Evolutionary conservation across 371 early-diverging fungal genomes (phyloP).

Genomic region (Rhizopus sp.): DNA sequence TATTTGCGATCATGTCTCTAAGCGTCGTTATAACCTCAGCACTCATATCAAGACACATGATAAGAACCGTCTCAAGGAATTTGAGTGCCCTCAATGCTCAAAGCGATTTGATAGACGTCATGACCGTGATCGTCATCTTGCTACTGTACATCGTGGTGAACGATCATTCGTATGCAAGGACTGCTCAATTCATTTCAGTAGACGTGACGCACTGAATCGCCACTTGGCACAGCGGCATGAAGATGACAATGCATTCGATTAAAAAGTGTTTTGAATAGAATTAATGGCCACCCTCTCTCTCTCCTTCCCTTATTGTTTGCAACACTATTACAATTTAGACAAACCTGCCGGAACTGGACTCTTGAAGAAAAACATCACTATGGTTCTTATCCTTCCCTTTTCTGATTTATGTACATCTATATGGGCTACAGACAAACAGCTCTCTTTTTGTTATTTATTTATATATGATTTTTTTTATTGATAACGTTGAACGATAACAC

Average conservation of each 20-base stretch:
- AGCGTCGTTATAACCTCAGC: conserved; percentile 68
- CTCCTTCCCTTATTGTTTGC: not conserved
- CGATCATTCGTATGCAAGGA: conserved; percentile 51
- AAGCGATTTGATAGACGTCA: conserved; percentile 62
- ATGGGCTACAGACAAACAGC: too few relatives aligned
- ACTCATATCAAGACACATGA: conserved; percentile 73
- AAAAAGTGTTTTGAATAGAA: not conserved
- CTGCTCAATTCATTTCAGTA: conserved; percentile 57
- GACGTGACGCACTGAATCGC: conserved; percentile 63
- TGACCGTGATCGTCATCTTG: conserved; percentile 71
- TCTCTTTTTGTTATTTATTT: too few relatives aligned
- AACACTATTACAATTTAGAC: too few relatives aligned
- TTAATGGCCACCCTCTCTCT: not conserved
- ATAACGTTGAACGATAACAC: conserved; percentile 82
- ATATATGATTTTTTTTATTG: conserved; percentile 37
- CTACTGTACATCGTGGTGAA: conserved; percentile 58
- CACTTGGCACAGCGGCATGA: conserved; percentile 10
- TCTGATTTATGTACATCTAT: too few relatives aligned
- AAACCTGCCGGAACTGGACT: too few relatives aligned
- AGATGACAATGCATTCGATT: not conserved
- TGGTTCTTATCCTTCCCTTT: too few relatives aligned
- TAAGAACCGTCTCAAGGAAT: conserved; percentile 58
- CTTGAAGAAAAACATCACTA: too few relatives aligned
- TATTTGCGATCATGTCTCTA: conserved; percentile 55
- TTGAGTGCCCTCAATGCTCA: conserved; percentile 51